Evolutionary conservation across 345 rosid species (phyloP).

Genomic region (Aegle marmelos): DNA sequence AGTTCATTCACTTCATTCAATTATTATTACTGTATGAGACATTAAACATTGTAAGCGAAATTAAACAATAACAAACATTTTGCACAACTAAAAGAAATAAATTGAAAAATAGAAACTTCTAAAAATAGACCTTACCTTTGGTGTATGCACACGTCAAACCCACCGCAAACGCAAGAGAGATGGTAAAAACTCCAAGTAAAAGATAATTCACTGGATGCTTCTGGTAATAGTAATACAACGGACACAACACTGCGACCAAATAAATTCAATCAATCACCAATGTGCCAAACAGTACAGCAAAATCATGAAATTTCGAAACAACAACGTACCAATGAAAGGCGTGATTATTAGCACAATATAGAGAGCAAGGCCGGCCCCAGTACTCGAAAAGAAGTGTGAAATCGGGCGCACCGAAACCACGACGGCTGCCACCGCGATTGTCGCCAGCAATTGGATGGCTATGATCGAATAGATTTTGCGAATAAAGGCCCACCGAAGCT

Average conservation of each 20-base stretch:
- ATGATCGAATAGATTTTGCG: conserved; percentile 81
- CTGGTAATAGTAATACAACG: conserved; percentile 80
- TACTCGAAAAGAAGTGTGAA: conserved; percentile 60
- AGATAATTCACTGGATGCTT: conserved; percentile 85
- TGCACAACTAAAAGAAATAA: background rate
- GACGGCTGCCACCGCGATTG: conserved; percentile 71
- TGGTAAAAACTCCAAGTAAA: conserved; percentile 72
- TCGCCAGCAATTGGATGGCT: conserved; percentile 62
- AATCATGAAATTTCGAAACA: background rate
- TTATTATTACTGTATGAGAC: no score
- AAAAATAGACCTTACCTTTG: conserved; percentile 38
- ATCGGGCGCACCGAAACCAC: conserved; percentile 68
- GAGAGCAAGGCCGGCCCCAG: conserved; percentile 64
- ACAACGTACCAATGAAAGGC: conserved; percentile 65
- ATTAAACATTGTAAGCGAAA: no score
- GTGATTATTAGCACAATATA: conserved; percentile 68
- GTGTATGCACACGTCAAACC: conserved; percentile 94
- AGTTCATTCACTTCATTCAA: background rate
- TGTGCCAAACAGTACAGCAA: background rate
- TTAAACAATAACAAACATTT: background rate
- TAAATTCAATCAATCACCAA: background rate
- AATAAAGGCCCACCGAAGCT: conserved; percentile 89
- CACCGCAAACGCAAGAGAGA: conserved; percentile 65
- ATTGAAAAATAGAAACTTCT: background rate
- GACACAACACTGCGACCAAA: conserved; percentile 62